Evolutionary conservation across 805 yeast species (phyloP).

Genomic region (Blastobotrys mokoenaii): DNA sequence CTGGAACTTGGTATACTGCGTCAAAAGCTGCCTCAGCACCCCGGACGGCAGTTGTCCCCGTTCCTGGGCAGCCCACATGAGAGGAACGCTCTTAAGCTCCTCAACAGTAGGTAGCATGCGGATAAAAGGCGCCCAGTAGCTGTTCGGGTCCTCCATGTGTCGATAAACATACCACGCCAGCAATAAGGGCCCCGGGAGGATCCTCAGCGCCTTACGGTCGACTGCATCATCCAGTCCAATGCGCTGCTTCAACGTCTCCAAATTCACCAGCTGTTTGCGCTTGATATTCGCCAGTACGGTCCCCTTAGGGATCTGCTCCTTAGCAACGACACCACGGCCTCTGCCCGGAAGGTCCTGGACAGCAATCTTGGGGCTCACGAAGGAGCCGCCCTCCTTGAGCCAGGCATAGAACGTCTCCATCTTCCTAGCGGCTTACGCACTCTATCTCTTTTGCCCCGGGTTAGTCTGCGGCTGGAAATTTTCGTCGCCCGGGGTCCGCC

Average conservation of each 20-base stretch:
- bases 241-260: constrained; percentile 10
- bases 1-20: constrained; percentile 27
- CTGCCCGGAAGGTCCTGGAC: constrained; percentile 36
- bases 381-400: constrained; percentile 9
- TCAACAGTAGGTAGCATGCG: constrained; percentile 49
- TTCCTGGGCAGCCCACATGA: constrained; percentile 44
- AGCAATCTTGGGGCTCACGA: constrained; percentile 19
- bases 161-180: constrained; percentile 16
- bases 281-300: constrained; percentile 48
- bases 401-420: constrained; percentile 4
- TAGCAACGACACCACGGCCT: constrained; percentile 60
- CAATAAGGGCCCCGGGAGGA: constrained; percentile 19
- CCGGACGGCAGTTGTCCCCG: constrained; percentile 14
- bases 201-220: constrained; percentile 1
- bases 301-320: constrained; percentile 23
- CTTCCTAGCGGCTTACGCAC: neutral
- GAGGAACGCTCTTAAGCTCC: constrained; percentile 52
- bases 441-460: neutral
- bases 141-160: constrained; percentile 25
- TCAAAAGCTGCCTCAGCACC: constrained; percentile 12
- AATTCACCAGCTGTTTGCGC: constrained; percentile 47
- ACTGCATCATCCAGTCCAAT: constrained; percentile 1
- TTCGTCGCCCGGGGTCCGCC: neutral
- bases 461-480: neutral
- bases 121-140: constrained; percentile 62